A percentile compares a stretch with the other conserved stretches of the same genome.
These are phyloP conservation scores for Oenanthe sinensis DNA, from an alignment of 129 eudicot species.

Conservation along the genomic window DNA sequence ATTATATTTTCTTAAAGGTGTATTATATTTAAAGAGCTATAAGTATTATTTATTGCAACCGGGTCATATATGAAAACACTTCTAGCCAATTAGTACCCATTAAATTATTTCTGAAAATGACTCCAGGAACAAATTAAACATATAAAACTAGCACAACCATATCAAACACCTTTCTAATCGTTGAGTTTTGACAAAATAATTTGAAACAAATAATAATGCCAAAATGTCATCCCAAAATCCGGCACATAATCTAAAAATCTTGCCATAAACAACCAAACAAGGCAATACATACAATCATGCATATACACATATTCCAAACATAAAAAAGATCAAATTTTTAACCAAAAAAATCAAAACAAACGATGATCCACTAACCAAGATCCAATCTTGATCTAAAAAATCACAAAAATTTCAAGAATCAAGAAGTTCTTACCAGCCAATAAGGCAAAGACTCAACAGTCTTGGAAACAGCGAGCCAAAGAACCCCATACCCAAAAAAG, in stretches of 20 bases:
- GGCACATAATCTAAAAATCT: neutral
- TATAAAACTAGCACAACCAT: neutral
- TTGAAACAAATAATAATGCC: neutral
- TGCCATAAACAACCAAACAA: neutral
- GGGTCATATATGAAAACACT: neutral
- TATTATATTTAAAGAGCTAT: neutral
- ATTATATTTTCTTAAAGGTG: neutral
- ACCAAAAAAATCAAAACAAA: neutral
- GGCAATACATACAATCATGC: neutral
- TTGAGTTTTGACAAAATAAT: neutral
- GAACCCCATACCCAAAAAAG: constrained; percentile 55
- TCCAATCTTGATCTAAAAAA: neutral
- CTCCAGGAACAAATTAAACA: neutral
- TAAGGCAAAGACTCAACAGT: constrained; percentile 36
- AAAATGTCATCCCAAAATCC: neutral
- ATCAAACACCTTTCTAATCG: neutral
- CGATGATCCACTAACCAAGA: neutral
- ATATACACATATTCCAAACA: neutral
- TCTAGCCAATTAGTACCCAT: neutral
- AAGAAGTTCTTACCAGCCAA: constrained; percentile 37
- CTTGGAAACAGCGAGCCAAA: constrained; percentile 45
- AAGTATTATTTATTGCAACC: neutral
- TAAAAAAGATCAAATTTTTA: neutral
- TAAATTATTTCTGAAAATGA: neutral
- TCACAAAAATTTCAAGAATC: neutral